phyloP scores from a whole-genome alignment of 345 rosid species.

The Lagerstroemia speciosa region DNA sequence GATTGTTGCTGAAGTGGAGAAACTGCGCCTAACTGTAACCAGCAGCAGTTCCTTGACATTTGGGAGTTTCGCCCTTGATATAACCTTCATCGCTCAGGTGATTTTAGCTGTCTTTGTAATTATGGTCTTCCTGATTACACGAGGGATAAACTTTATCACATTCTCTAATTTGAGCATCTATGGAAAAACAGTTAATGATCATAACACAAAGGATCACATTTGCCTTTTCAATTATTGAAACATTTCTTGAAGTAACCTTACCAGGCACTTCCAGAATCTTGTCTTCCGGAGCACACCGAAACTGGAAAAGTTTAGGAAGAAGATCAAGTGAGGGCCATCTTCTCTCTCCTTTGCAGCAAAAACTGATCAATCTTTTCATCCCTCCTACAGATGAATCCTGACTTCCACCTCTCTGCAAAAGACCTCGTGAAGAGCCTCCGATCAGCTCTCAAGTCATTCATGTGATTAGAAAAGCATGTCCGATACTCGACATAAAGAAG shows the following conservation, averaged over 20 bases:
- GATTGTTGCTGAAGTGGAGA: slow-evolving; percentile 57
- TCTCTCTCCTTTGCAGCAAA: background rate
- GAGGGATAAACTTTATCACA: background rate
- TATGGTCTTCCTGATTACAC: background rate
- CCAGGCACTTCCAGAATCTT: background rate
- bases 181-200: background rate
- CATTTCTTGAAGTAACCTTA: background rate
- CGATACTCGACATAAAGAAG: background rate
- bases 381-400: slow-evolving; percentile 56
- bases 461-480: slow-evolving; percentile 21
- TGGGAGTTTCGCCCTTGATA: slow-evolving; percentile 54
- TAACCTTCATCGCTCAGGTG: slow-evolving; percentile 74
- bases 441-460: slow-evolving; percentile 34
- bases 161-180: background rate
- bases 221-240: background rate
- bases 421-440: slow-evolving; percentile 63
- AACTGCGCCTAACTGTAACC: slow-evolving; percentile 36
- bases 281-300: too few species aligned
- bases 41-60: slow-evolving; percentile 62
- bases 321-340: background rate
- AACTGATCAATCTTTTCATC: background rate
- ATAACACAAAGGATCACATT: background rate
- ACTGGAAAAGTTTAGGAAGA: background rate
- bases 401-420: slow-evolving; percentile 48
- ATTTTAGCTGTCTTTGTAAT: background rate